Conservation (phyloP, 306 rosid species). For the Glycine tomentella region DNA sequence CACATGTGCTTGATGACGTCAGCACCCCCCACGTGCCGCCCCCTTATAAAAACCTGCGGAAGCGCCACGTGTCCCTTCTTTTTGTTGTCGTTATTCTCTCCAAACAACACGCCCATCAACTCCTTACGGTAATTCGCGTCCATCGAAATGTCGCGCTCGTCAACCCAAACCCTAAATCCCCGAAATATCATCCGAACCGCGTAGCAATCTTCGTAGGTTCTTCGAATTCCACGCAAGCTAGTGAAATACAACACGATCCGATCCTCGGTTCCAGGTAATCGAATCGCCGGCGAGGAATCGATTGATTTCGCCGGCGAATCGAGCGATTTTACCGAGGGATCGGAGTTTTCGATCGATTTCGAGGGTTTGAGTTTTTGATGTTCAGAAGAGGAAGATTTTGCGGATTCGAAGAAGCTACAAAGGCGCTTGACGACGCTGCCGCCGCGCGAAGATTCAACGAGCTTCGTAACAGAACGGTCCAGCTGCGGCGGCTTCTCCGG, state of each 20-base stretch:
- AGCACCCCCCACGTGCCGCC: constrained; percentile 78
- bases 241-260: constrained; percentile 85
- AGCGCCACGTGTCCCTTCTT: constrained; percentile 56
- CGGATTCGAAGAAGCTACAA: constrained; percentile 69
- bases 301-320: background rate
- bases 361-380: background rate
- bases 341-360: constrained; percentile 41
- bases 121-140: constrained; percentile 73
- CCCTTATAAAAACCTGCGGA: constrained; percentile 83
- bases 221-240: constrained; percentile 81
- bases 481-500: constrained; percentile 42
- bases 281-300: constrained; percentile 36
- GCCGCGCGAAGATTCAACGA: constrained; percentile 69
- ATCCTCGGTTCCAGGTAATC: constrained; percentile 75
- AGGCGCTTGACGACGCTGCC: constrained; percentile 69
- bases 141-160: constrained; percentile 88
- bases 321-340: constrained; percentile 26
- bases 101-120: constrained; percentile 67
- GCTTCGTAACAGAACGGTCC: constrained; percentile 64
- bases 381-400: constrained; percentile 27
- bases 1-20: constrained; percentile 74
- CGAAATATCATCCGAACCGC: constrained; percentile 78
- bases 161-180: constrained; percentile 95
- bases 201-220: constrained; percentile 91
- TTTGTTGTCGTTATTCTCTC: constrained; percentile 47